phyloP scores from a whole-genome alignment of 495 filamentous ascomycete genomes.

The Podospora bellae-mahoneyi region DNA sequence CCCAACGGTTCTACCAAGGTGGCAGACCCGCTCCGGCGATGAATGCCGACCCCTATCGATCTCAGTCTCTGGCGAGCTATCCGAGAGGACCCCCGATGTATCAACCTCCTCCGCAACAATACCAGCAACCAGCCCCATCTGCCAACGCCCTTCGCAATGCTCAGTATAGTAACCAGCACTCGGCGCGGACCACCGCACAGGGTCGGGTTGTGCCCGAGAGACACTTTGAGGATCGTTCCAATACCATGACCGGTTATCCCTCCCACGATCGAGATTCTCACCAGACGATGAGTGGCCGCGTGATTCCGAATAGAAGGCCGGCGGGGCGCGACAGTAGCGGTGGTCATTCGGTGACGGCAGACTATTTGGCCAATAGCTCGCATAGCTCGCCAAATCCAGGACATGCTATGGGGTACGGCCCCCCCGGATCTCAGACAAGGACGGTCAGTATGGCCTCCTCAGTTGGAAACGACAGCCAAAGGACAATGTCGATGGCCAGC shows the following conservation, averaged over 20 bases:
- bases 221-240: conserved; percentile 79
- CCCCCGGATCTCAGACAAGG: conserved; percentile 45
- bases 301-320: conserved; percentile 66
- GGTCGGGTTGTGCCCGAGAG: conserved; percentile 87
- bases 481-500: conserved; percentile 88
- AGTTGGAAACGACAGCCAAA: conserved; percentile 37
- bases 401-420: conserved; percentile 28
- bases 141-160: conserved; percentile 73
- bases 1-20: conserved; percentile 53
- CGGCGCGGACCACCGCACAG: conserved; percentile 78
- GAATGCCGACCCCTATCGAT: conserved; percentile 81
- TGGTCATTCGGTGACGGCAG: conserved; percentile 6
- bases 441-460: conserved; percentile 54
- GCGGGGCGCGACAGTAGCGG: conserved; percentile 27
- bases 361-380: conserved; percentile 20
- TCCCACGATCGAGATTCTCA: conserved; percentile 68
- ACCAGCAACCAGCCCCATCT: conserved; percentile 63
- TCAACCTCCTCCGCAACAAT: conserved; percentile 60
- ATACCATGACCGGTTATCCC: conserved; percentile 89
- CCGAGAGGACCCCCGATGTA: conserved; percentile 60
- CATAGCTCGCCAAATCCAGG: conserved; percentile 18
- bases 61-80: conserved; percentile 81
- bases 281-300: conserved; percentile 86
- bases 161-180: conserved; percentile 55
- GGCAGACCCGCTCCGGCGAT: conserved; percentile 62